Evolutionary conservation across 441 rosid species (phyloP).

Genomic region (Populus hybrid): DNA sequence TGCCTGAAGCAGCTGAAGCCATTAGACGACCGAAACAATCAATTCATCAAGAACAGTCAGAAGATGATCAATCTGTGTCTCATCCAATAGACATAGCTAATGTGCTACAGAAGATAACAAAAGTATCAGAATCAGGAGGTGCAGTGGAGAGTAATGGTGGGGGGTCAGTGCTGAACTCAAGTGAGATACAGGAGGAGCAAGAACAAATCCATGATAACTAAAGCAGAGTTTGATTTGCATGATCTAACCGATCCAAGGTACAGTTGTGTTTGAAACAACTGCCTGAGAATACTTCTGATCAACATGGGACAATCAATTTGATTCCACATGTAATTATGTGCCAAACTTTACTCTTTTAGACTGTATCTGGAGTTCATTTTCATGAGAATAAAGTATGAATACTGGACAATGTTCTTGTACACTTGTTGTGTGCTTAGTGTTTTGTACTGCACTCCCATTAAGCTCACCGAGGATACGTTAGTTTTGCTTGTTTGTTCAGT

Average conservation of each 20-base stretch:
- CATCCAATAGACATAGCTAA: conserved; percentile 39
- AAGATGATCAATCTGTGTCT: conserved; percentile 37
- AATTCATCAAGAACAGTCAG: conserved; percentile 49
- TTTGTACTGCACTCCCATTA: background rate
- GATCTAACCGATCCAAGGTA: background rate
- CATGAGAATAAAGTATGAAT: conserved; percentile 3
- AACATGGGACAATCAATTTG: background rate
- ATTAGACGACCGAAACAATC: conserved; percentile 68
- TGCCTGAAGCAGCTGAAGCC: conserved; percentile 93
- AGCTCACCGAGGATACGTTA: background rate
- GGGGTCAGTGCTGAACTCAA: conserved; percentile 30
- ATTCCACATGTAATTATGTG: background rate
- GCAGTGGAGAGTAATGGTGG: conserved; percentile 32
- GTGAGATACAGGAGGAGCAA: conserved; percentile 58
- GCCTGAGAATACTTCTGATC: background rate
- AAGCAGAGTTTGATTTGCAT: background rate
- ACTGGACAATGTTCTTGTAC: background rate
- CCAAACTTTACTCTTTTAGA: background rate
- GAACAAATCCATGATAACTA: conserved; percentile 33
- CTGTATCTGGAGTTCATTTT: background rate
- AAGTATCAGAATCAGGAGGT: conserved; percentile 63
- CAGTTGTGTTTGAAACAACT: background rate
- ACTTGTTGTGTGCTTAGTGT: background rate
- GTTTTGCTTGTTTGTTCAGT: background rate
- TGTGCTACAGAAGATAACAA: conserved; percentile 68